These are phyloP conservation scores for Tetradesmus lagerheimii DNA, from an alignment of 139 green algal species.

Conservation along the genomic window DNA sequence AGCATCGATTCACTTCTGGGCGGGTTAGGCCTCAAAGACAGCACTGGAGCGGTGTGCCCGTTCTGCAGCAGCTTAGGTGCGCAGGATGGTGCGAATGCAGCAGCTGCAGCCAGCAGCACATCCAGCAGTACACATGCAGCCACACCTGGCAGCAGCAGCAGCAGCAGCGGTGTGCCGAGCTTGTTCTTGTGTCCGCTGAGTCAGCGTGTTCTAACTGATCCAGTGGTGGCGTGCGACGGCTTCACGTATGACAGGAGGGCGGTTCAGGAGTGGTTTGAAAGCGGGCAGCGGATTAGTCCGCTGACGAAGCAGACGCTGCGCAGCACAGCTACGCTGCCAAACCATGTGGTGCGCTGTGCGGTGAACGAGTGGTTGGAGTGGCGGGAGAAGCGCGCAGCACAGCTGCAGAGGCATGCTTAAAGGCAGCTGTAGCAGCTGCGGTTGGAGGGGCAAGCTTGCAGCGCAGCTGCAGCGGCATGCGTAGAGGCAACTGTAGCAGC, in stretches of 20 bases:
- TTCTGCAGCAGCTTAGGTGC: conserved; percentile 3
- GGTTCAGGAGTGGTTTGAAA: conserved; percentile 38
- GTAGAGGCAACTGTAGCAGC: no score
- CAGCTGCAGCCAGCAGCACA: not conserved
- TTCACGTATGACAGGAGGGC: conserved; percentile 39
- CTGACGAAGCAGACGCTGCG: conserved; percentile 40
- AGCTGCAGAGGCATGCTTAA: conserved; percentile 4
- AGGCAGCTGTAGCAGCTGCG: not conserved
- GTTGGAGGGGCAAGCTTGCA: not conserved
- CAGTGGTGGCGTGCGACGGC: conserved; percentile 36
- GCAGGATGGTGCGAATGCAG: not conserved
- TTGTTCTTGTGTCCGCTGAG: conserved; percentile 38
- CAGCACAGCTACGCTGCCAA: conserved; percentile 42
- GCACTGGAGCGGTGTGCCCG: not conserved
- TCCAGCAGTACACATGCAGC: not conserved
- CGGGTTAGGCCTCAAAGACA: not conserved
- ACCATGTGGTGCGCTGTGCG: conserved; percentile 33
- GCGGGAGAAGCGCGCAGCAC: conserved; percentile 20
- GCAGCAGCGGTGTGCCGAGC: not conserved
- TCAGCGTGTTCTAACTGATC: conserved; percentile 15
- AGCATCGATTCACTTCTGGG: not conserved
- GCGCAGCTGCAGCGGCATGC: not conserved
- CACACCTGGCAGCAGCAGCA: not conserved
- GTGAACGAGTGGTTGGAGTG: conserved; percentile 39
- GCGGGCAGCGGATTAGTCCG: not conserved